These are phyloP conservation scores for Trichomonascus vanleenenianus DNA, from an alignment of 805 yeast species.

Conservation along the genomic window DNA sequence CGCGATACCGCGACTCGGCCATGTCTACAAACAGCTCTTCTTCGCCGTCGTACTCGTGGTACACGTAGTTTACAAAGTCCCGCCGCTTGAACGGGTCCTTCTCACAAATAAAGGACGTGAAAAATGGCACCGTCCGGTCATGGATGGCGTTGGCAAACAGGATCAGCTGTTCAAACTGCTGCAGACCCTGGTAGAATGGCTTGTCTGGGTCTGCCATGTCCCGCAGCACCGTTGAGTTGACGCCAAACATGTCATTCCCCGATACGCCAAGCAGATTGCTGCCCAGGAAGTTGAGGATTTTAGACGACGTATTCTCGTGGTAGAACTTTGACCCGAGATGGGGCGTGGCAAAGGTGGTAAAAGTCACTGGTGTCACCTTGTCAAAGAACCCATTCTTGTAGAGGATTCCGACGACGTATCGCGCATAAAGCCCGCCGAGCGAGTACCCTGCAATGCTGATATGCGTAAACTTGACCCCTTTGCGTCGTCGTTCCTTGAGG, in stretches of 20 bases:
- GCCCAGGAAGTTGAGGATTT: constrained; percentile 44
- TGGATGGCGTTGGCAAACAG: constrained; percentile 68
- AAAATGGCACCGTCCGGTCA: constrained; percentile 84
- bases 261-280: constrained; percentile 51
- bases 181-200: constrained; percentile 47
- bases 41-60: constrained; percentile 11
- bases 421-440: constrained; percentile 76
- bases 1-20: constrained; percentile 13
- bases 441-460: constrained; percentile 82
- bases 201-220: constrained; percentile 44
- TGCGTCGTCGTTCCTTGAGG: constrained; percentile 26
- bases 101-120: constrained; percentile 69
- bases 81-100: constrained; percentile 63
- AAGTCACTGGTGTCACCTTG: constrained; percentile 50
- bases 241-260: constrained; percentile 67
- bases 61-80: constrained; percentile 38
- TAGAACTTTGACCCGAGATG: constrained; percentile 58
- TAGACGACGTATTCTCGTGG: constrained; percentile 28
- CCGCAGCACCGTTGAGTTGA: constrained; percentile 38
- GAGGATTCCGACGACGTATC: constrained; percentile 70
- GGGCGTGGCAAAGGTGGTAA: constrained; percentile 71
- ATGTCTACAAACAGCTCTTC: constrained; percentile 18
- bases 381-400: constrained; percentile 46
- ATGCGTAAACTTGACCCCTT: constrained; percentile 39
- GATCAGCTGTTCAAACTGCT: constrained; percentile 47